phyloP scores from a whole-genome alignment of 768 basidiomycete genomes.

The Leccinum imitatum region DNA sequence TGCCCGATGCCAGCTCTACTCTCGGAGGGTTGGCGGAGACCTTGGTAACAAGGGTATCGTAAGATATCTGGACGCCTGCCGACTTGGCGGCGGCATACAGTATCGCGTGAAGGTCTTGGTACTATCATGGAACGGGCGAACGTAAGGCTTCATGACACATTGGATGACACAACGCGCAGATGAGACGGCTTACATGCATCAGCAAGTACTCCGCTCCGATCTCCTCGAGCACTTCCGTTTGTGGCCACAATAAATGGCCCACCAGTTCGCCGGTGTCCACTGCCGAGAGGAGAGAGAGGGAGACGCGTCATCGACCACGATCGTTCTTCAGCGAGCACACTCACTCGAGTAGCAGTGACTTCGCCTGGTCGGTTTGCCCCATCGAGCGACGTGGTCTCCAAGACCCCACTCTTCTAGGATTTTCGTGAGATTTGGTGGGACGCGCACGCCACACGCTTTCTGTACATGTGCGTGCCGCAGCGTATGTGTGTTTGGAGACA shows the following conservation, averaged over 20 bases:
- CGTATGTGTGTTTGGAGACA: neutral
- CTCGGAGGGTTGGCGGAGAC: slow-evolving; percentile 31
- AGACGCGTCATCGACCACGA: neutral
- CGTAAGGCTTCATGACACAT: neutral
- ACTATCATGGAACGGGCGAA: slow-evolving; percentile 34
- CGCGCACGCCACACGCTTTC: slow-evolving; percentile 40
- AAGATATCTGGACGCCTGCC: slow-evolving; percentile 47
- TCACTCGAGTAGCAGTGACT: slow-evolving; percentile 20
- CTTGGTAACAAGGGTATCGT: slow-evolving; percentile 35
- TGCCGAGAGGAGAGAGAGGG: slow-evolving; percentile 12
- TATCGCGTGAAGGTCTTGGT: slow-evolving; percentile 50
- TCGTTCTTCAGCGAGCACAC: neutral
- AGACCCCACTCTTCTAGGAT: slow-evolving; percentile 55
- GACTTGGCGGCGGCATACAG: slow-evolving; percentile 45
- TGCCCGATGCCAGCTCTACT: slow-evolving; percentile 42
- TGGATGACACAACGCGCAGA: neutral
- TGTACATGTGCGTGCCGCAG: slow-evolving; percentile 9
- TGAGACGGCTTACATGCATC: slow-evolving; percentile 41
- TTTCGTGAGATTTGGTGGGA: slow-evolving; percentile 57
- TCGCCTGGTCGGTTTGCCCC: slow-evolving; percentile 21
- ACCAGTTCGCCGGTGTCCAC: slow-evolving; percentile 43
- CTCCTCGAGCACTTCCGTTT: slow-evolving; percentile 44
- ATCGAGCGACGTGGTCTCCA: slow-evolving; percentile 38
- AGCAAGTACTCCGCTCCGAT: slow-evolving; percentile 47
- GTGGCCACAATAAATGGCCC: slow-evolving; percentile 42